Conservation (phyloP, 2,329 filamentous ascomycete genomes). For the Diaporthe ampelina region DNA sequence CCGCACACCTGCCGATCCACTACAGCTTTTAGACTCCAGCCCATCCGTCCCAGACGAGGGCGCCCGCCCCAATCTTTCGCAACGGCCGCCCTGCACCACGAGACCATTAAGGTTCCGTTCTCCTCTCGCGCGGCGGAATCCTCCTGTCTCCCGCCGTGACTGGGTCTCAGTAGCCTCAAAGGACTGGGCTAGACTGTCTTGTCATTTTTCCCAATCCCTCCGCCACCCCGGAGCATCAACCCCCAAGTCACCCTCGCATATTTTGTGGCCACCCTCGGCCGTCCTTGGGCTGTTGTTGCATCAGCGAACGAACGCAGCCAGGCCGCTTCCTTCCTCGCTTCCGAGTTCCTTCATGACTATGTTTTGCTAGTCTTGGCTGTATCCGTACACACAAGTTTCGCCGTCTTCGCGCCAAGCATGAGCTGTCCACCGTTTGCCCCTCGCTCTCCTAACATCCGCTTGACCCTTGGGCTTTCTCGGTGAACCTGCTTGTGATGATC, state of each 20-base stretch:
- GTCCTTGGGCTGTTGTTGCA: not conserved
- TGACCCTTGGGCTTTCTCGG: conserved; percentile 32
- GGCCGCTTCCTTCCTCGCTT: not conserved
- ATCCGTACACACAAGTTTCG: conserved; percentile 10
- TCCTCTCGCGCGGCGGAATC: conserved; percentile 27
- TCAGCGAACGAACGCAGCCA: not conserved
- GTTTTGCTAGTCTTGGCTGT: not conserved
- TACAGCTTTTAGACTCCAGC: conserved; percentile 27
- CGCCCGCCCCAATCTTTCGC: conserved; percentile 9
- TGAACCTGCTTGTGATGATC: conserved; percentile 66
- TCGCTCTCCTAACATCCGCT: conserved; percentile 14
- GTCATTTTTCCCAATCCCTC: not conserved
- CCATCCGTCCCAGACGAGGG: conserved; percentile 19
- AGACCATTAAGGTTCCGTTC: conserved; percentile 23
- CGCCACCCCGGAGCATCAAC: not conserved
- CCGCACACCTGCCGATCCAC: conserved; percentile 21
- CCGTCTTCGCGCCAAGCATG: conserved; percentile 40
- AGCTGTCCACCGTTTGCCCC: conserved; percentile 31
- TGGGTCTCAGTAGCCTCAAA: not conserved
- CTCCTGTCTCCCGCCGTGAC: conserved; percentile 14
- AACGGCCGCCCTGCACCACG: conserved; percentile 20
- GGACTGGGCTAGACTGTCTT: not conserved
- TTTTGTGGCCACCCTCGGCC: conserved; percentile 1
- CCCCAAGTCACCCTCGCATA: not conserved
- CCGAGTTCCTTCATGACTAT: not conserved